Evolutionary conservation across 2,329 filamentous ascomycete genomes (phyloP), one percentile per base, ranked within the genome.

Genomic region (Pseudopithomyces maydicus): DNA sequence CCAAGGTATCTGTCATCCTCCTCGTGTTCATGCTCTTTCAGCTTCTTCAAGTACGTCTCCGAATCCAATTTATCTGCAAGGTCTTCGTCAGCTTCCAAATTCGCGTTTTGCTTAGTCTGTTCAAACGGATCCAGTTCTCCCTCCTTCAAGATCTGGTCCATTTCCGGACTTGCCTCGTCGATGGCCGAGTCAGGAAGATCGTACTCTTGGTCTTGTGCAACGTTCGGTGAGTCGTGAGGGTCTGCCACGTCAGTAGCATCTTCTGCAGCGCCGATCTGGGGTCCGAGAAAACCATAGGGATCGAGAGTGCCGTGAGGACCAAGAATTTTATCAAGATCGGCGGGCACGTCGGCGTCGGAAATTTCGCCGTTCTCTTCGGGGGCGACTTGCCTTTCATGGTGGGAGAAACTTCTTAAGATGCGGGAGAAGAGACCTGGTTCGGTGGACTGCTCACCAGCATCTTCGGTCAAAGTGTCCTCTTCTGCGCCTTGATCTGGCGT

Each of bases 81-180:
- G 11, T 22, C 36, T 17, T 44, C 52, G 38, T 15, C 17, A 20
- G 15, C 22, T n/a, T 22, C 17, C n/a, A 22, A 15, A 2, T 36
- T 38, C 33, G 26, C 32, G n/a, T 20, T 19, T 3, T 29, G 22
- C 17, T 23, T 6, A 6, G 39, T 17, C 44, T 20, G 48, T 6
- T 46, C 51, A 38, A 57, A 54, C 23, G 52, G 52, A 32, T 54
- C 56, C 26, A 44, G 43, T 17, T 36, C 22, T 3, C 46, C 46
- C 38, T 42, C 20, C 2, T 44, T 41, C 8, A 55, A 20, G 8
- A 41, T 20, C 17, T 42, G n/a, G n/a, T 51, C 38, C 10, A 57
- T 19, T 6, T 51, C 48, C 36, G 48, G 48, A 42, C 36, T 43
- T 14, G 48, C 36, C 17, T 51, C 48, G 48, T 51, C 48, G n/a